Base-by-base conservation (phyloP, 108 stramenopile genomes). In the Aurantiochytrium sp. region DNA sequence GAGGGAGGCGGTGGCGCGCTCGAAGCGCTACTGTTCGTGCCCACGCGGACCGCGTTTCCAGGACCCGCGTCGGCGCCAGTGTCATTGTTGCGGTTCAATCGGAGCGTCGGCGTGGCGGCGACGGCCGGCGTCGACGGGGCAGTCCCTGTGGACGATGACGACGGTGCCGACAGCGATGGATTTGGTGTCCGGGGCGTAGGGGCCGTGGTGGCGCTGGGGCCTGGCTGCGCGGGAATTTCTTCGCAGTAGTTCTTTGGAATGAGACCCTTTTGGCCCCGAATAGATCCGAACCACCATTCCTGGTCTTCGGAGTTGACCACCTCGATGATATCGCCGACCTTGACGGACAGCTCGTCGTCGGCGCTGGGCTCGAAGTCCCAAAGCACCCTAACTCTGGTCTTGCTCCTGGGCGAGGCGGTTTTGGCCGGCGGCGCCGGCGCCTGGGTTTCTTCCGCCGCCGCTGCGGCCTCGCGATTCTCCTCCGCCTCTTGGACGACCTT, bases 291-390 rank as follows among this genome's bases (percentile, higher is more conserved):
- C 73, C 73, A 81, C 73, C 73, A 81, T 24, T 81, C 73, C 12
- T 6, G 73, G 45, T 81, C 73, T 30, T 41, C 42, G 45, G 73
- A 81, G 6, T 81, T 12, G 45, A 48, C 45, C 1, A 81, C 73
- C 24, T 81, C 42, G 12, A 81, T 24, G 17, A 81, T 42, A 48
- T 81, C 73, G 6, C 73, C 73, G 39, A 21, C 45, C 19, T 48
- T 48, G 45, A 81, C 73, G 50, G 21, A 24, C 73, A 81, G 39
- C 45, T 81, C 73, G 30, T 81, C 73, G 19, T 48, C 73, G 12
- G 73, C 73, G 30, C 45, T 81, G 6, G 73, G 73, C 42, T 48
- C 45, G 24, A 81, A 81, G 1, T 81, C 73, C 73, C 73, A 81
- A 19, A 81, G 3, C 12, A 81, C 45, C 10, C 45, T 12, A 48